phyloP scores from a whole-genome alignment of 306 rosid species.

The Arachis hypogaea region DNA sequence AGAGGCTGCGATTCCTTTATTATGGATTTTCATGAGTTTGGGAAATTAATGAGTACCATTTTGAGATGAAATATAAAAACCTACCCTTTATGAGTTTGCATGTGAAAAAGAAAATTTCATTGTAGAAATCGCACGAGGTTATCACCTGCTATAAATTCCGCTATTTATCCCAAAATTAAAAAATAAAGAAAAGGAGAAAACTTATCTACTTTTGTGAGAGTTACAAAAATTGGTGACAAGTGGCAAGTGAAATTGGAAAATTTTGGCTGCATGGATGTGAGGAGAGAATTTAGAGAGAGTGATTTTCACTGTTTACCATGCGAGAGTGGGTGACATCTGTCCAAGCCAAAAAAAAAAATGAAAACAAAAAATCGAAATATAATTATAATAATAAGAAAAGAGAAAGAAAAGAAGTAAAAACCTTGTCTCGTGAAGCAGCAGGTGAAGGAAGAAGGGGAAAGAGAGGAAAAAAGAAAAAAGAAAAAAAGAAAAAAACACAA shows the following conservation, averaged over 20 bases:
- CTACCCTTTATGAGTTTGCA: constrained; percentile 32
- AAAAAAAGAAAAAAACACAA: background rate
- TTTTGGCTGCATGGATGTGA: constrained; percentile 37
- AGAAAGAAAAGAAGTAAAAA: constrained; percentile 19
- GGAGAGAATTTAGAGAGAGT: constrained; percentile 32
- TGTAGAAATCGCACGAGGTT: constrained; percentile 1
- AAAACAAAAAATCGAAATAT: background rate
- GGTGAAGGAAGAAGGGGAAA: constrained; percentile 41
- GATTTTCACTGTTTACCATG: constrained; percentile 17
- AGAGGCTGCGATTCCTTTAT: constrained; percentile 23
- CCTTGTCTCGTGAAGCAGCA: constrained; percentile 83
- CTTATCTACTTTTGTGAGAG: constrained; percentile 34
- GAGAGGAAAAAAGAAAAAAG: background rate
- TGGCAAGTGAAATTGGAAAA: constrained; percentile 36
- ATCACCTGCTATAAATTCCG: background rate
- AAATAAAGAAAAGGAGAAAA: background rate
- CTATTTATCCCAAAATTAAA: background rate
- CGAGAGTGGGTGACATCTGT: constrained; percentile 37
- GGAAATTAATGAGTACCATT: constrained; percentile 27
- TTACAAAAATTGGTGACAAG: constrained; percentile 42
- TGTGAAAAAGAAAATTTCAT: constrained; percentile 4
- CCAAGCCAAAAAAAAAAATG: background rate
- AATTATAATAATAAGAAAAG: background rate
- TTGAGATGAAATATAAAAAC: constrained; percentile 7
- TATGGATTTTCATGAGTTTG: constrained; percentile 36